Conservation (phyloP, 495 filamentous ascomycete species). For the Penicillium ucsense region DNA sequence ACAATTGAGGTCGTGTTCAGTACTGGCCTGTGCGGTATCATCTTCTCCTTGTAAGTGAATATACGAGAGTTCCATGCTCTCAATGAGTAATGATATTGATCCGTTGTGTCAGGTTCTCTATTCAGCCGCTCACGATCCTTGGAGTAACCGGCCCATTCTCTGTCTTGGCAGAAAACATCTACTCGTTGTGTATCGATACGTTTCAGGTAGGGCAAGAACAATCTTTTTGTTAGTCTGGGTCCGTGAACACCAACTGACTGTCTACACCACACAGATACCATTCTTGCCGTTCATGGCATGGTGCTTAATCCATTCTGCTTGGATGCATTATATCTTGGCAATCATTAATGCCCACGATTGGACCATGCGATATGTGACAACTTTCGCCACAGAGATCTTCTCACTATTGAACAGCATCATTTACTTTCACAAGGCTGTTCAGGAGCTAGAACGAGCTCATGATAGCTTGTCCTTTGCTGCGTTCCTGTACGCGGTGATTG, state of each 20-base stretch:
- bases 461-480: conserved; percentile 51
- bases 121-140: conserved; percentile 62
- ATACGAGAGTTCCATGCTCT: not conserved
- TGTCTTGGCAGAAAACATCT: conserved; percentile 62
- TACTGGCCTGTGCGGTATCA: conserved; percentile 56
- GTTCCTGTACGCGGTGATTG: conserved; percentile 62
- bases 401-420: conserved; percentile 63
- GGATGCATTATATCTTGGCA: conserved; percentile 62
- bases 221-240: not conserved
- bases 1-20: conserved; percentile 66
- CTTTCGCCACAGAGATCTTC: conserved; percentile 62
- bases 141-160: conserved; percentile 69
- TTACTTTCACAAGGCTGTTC: conserved; percentile 66
- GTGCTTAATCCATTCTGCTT: conserved; percentile 59
- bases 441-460: conserved; percentile 57
- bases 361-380: conserved; percentile 71
- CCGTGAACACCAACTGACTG: not conserved
- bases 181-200: conserved; percentile 43
- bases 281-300: conserved; percentile 69
- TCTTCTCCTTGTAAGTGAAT: conserved; percentile 51
- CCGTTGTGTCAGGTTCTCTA: conserved; percentile 40
- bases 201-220: conserved; percentile 39
- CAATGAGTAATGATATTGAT: not conserved
- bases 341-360: conserved; percentile 67
- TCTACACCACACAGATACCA: conserved; percentile 35